A percentile compares a stretch with the other conserved stretches of the same genome.
Conservation (phyloP, 257 asterid species). For the Nicotiana obtusifolia region DNA sequence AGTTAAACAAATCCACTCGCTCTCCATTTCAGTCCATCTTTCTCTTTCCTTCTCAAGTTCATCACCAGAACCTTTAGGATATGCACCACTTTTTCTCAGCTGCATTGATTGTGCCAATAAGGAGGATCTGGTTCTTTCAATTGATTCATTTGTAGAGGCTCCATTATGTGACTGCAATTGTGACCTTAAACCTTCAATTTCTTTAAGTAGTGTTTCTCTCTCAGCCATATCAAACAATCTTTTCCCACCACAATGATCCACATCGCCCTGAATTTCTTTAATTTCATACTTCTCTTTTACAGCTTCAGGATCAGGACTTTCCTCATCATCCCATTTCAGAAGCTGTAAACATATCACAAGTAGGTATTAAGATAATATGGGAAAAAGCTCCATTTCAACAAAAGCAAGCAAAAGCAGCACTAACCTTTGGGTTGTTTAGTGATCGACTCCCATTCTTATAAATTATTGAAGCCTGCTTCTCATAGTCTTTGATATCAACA, state of each 20-base stretch:
- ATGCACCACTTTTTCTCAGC: slow-evolving; percentile 55
- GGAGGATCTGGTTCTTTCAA: slow-evolving; percentile 65
- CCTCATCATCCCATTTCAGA: slow-evolving; percentile 44
- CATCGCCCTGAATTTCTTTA: slow-evolving; percentile 42
- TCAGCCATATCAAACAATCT: slow-evolving; percentile 43
- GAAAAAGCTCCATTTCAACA: background rate
- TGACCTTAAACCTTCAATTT: slow-evolving; percentile 56
- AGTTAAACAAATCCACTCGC: slow-evolving; percentile 93
- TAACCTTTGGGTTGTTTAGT: slow-evolving; percentile 35
- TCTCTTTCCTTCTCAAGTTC: slow-evolving; percentile 83
- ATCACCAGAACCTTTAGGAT: slow-evolving; percentile 33
- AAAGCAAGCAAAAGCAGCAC: background rate
- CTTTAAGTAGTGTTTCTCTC: slow-evolving; percentile 62
- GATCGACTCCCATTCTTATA: slow-evolving; percentile 26
- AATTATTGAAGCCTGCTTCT: slow-evolving; percentile 36
- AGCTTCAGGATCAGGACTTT: slow-evolving; percentile 40
- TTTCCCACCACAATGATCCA: slow-evolving; percentile 6
- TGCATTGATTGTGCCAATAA: slow-evolving; percentile 79
- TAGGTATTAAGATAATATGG: background rate
- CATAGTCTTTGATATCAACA: slow-evolving; percentile 14
- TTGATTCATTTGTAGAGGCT: slow-evolving; percentile 49
- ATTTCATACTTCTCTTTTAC: slow-evolving; percentile 49
- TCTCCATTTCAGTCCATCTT: slow-evolving; percentile 94
- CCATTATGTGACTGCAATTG: slow-evolving; percentile 46
- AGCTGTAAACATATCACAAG: slow-evolving; percentile 35